Conservation (phyloP, 208 protist genomes). For the Acanthamoeba lenticulata region DNA sequence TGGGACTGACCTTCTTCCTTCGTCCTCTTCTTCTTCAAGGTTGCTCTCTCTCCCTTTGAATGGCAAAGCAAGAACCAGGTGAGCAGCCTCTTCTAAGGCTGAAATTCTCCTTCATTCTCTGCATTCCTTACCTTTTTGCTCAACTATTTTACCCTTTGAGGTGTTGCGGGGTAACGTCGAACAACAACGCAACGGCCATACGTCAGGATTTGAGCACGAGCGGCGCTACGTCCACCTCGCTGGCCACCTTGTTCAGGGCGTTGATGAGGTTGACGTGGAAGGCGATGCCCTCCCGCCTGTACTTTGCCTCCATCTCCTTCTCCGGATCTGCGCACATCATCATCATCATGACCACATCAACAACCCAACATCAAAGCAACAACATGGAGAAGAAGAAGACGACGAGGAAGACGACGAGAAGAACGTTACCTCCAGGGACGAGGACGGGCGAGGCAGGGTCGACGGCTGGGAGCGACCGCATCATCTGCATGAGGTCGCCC, state of each 20-base stretch:
- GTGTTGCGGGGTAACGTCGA: no score
- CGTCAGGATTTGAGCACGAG: neutral
- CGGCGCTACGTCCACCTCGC: neutral
- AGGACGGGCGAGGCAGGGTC: neutral
- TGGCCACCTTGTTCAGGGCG: neutral
- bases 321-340: neutral
- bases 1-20: no score
- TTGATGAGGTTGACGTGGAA: neutral
- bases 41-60: no score
- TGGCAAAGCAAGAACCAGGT: no score
- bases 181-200: neutral
- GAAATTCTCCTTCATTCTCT: no score
- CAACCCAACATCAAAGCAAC: no score
- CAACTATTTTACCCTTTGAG: no score
- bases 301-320: neutral
- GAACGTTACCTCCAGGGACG: neutral
- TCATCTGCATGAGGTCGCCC: slow-evolving; percentile 29
- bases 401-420: neutral
- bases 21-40: no score
- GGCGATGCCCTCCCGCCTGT: neutral
- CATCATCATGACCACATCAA: neutral
- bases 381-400: no score
- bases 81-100: no score
- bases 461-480: neutral
- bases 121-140: neutral